A percentile compares a stretch with the other conserved stretches of the same genome.
Conservation (phyloP, 192 early-diverging fungal species). For the Funneliformis mosseae region DNA sequence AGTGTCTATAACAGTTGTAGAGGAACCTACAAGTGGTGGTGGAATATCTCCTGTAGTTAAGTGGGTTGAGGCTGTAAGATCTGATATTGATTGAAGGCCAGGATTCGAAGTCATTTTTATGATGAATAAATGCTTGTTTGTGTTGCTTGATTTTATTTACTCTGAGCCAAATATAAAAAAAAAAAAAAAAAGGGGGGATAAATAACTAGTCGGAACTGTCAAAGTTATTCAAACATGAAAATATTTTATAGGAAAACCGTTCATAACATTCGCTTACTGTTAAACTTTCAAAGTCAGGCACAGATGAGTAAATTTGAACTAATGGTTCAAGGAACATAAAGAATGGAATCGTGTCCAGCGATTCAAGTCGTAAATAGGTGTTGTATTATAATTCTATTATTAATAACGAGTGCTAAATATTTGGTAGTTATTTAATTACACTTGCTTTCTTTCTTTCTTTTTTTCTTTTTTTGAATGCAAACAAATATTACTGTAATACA, state of each 20-base stretch:
- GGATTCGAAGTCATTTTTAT: slow-evolving; percentile 15
- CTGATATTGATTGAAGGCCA: slow-evolving; percentile 51
- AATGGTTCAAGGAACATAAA: neutral
- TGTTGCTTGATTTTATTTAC: too few species aligned
- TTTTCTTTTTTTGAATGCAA: neutral
- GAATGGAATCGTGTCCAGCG: slow-evolving; percentile 13
- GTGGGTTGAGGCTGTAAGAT: slow-evolving; percentile 47
- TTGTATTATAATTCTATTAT: neutral
- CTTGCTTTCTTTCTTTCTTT: too few species aligned
- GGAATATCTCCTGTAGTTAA: slow-evolving; percentile 69
- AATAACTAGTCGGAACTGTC: neutral
- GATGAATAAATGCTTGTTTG: neutral
- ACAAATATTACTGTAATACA: neutral
- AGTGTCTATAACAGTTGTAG: slow-evolving; percentile 67
- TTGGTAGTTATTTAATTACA: neutral
- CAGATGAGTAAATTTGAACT: neutral
- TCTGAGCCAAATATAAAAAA: neutral
- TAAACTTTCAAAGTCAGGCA: neutral
- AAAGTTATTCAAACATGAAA: neutral
- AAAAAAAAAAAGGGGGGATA: neutral
- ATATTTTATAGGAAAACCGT: neutral
- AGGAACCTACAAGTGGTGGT: slow-evolving; percentile 75
- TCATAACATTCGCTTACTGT: neutral
- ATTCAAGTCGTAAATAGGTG: neutral
- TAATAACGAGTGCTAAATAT: neutral